These are phyloP conservation scores for Thuidium tamariscinum DNA, from an alignment of 225 moss, liverwort and hornwort genomes.

Conservation along the genomic window DNA sequence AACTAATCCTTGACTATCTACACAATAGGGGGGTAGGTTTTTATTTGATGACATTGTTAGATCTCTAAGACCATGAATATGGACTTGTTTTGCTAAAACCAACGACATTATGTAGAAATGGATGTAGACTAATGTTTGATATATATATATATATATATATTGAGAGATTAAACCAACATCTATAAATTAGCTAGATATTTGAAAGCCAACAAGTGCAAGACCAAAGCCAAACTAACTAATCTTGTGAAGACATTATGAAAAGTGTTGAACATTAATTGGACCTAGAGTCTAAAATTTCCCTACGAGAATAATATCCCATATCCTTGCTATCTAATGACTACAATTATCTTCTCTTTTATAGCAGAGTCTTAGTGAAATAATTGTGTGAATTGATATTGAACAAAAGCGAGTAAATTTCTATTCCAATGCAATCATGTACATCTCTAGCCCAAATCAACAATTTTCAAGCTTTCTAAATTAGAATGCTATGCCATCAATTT, in stretches of 20 bases:
- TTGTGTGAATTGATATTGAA: background rate
- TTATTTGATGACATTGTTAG: background rate
- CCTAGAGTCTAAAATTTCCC: background rate
- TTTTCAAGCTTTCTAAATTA: background rate
- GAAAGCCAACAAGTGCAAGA: too few species aligned
- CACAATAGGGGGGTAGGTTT: background rate
- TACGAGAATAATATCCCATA: too few species aligned
- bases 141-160: background rate
- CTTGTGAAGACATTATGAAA: background rate
- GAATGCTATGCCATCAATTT: background rate
- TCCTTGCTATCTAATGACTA: background rate
- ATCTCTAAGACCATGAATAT: background rate
- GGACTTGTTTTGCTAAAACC: too few species aligned
- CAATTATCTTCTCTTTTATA: background rate
- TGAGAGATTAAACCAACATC: background rate
- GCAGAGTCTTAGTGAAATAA: background rate
- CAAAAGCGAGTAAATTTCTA: background rate
- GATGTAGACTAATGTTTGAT: background rate
- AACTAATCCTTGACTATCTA: background rate
- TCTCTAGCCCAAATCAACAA: background rate
- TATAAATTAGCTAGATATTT: background rate
- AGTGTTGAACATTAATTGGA: background rate
- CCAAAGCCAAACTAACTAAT: too few species aligned
- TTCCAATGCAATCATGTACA: accelerated
- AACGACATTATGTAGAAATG: background rate